Evolutionary conservation across 2,329 filamentous ascomycete species (phyloP).

Genomic region (Pseudogymnoascus sp.): DNA sequence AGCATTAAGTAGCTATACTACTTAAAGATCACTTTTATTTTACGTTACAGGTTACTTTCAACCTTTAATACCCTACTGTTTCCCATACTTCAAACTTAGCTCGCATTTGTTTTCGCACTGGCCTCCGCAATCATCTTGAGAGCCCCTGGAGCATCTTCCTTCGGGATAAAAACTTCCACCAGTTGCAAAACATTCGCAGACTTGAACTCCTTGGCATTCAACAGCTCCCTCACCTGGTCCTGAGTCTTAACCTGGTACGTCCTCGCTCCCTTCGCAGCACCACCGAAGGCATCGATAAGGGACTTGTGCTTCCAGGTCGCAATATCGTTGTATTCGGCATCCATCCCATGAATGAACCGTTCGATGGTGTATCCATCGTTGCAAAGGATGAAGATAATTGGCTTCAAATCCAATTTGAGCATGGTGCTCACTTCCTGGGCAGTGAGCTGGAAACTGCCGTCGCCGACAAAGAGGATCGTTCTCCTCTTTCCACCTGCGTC

Average conservation of each 20-base stretch:
- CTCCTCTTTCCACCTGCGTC: slow-evolving; percentile 49
- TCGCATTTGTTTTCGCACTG: slow-evolving; percentile 61
- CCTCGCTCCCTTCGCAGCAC: slow-evolving; percentile 46
- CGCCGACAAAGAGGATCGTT: slow-evolving; percentile 81
- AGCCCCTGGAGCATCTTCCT: slow-evolving; percentile 67
- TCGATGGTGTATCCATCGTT: slow-evolving; percentile 90
- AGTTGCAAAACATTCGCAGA: slow-evolving; percentile 54
- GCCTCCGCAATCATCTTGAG: slow-evolving; percentile 65
- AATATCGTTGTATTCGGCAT: slow-evolving; percentile 76
- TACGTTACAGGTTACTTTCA: neutral
- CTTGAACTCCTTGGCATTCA: slow-evolving; percentile 59
- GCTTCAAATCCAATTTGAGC: slow-evolving; percentile 65
- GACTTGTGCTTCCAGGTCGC: slow-evolving; percentile 67
- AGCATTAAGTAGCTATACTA: neutral
- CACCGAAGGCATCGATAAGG: slow-evolving; percentile 63
- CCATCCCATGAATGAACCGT: slow-evolving; percentile 77
- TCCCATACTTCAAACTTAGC: slow-evolving; percentile 17
- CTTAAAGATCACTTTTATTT: neutral
- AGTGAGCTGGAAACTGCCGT: slow-evolving; percentile 80
- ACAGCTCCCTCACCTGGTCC: slow-evolving; percentile 58
- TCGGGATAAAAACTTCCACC: slow-evolving; percentile 76
- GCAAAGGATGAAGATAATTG: slow-evolving; percentile 80
- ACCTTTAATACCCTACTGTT: neutral
- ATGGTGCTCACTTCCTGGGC: slow-evolving; percentile 81
- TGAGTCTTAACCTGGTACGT: slow-evolving; percentile 65